phyloP scores from a whole-genome alignment of 768 basidiomycete species.

The Leccinum disarticulatum region DNA sequence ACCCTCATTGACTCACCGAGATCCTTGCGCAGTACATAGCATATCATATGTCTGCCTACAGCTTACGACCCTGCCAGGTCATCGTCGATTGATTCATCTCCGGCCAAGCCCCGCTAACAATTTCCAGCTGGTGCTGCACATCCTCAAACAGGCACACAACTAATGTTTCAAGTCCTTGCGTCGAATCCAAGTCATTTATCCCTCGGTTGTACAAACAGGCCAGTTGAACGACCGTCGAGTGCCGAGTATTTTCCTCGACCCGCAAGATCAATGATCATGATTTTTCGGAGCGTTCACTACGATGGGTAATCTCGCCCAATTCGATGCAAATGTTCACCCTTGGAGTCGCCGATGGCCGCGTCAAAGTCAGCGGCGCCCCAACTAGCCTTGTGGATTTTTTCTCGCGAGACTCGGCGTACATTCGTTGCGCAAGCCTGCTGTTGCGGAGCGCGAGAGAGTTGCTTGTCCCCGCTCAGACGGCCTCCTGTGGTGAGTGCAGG shows the following conservation, averaged over 20 bases:
- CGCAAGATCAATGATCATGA: background rate
- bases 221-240: background rate
- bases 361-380: too few species aligned
- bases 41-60: background rate
- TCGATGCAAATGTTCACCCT: background rate
- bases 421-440: background rate
- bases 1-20: background rate
- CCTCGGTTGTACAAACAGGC: background rate
- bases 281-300: background rate
- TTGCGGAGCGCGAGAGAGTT: background rate
- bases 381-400: too few species aligned
- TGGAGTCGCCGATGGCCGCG: background rate
- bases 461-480: background rate
- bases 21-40: background rate
- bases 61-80: background rate
- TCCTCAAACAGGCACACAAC: background rate
- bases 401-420: background rate
- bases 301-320: background rate
- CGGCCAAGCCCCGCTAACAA: background rate
- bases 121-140: background rate
- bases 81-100: background rate
- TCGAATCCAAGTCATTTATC: background rate
- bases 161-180: background rate
- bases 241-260: background rate
- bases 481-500: background rate